phyloP scores from a whole-genome alignment of 176 grass and related monocot species.

The Avena eriantha region DNA sequence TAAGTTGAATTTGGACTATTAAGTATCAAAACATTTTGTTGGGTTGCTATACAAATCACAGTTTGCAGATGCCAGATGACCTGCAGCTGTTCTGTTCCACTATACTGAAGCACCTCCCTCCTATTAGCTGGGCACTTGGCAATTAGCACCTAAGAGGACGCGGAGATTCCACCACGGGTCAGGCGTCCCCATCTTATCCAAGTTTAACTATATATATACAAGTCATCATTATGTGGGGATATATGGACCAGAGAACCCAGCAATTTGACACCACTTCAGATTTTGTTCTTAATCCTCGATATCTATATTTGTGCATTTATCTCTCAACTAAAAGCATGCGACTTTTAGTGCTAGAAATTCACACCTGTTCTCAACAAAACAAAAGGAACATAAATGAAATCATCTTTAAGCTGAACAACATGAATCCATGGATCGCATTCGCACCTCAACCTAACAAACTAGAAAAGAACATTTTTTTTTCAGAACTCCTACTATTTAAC shows the following conservation, averaged over 20 bases:
- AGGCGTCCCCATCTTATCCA: no score
- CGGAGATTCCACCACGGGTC: no score
- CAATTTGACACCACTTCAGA: background rate
- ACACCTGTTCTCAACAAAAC: slow-evolving; percentile 8
- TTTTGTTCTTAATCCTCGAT: background rate
- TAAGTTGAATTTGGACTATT: background rate
- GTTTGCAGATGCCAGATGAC: no score
- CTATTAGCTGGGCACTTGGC: no score
- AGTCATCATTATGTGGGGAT: background rate
- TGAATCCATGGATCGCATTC: background rate
- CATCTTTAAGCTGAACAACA: background rate
- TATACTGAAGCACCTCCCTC: no score
- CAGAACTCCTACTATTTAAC: background rate
- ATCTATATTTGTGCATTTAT: slow-evolving; percentile 16
- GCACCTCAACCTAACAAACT: background rate
- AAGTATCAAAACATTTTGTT: background rate
- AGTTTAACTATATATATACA: slow-evolving; percentile 1
- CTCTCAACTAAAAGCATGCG: background rate
- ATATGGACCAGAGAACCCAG: background rate
- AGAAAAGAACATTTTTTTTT: background rate
- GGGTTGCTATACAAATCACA: slow-evolving; percentile 2
- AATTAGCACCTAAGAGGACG: no score
- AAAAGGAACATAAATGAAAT: background rate
- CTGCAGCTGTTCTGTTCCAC: no score
- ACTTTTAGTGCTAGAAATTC: background rate